phyloP scores from a whole-genome alignment of 1,284 basidiomycete species.

The Trichosporon coremiiforme region DNA sequence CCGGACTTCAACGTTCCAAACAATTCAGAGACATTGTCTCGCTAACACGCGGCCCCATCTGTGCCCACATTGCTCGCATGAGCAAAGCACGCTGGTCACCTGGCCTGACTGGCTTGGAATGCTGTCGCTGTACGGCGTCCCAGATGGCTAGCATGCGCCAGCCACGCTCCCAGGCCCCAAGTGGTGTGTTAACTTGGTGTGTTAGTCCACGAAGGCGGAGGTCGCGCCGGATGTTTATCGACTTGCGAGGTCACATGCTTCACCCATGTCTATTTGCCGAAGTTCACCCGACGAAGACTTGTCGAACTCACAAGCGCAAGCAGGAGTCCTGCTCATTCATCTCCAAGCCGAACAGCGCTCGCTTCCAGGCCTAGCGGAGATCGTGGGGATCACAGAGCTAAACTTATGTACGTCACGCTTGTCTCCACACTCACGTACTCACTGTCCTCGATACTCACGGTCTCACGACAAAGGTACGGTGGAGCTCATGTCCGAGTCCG shows the following conservation, averaged over 20 bases:
- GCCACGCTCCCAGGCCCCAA: neutral
- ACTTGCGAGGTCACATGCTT: neutral
- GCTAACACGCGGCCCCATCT: neutral
- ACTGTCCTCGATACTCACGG: neutral
- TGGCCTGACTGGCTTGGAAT: neutral
- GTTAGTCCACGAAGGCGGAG: neutral
- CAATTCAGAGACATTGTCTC: neutral
- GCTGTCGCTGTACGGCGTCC: neutral
- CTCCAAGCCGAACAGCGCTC: neutral
- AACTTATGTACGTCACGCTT: neutral
- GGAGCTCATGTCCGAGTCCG: neutral
- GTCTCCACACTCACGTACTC: neutral
- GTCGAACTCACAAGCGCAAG: too few species aligned
- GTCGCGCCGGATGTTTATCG: neutral
- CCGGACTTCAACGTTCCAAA: neutral
- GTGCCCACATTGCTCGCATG: slow-evolving; percentile 6
- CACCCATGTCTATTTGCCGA: neutral
- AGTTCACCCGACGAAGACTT: neutral
- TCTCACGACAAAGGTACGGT: neutral
- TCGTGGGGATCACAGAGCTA: neutral
- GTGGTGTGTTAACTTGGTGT: too few species aligned
- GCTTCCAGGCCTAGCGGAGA: neutral
- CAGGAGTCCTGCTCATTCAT: neutral
- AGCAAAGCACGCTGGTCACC: neutral
- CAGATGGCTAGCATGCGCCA: slow-evolving; percentile 8